Conservation (phyloP, 2,329 filamentous ascomycete species). For the Aureobasidium musti region DNA sequence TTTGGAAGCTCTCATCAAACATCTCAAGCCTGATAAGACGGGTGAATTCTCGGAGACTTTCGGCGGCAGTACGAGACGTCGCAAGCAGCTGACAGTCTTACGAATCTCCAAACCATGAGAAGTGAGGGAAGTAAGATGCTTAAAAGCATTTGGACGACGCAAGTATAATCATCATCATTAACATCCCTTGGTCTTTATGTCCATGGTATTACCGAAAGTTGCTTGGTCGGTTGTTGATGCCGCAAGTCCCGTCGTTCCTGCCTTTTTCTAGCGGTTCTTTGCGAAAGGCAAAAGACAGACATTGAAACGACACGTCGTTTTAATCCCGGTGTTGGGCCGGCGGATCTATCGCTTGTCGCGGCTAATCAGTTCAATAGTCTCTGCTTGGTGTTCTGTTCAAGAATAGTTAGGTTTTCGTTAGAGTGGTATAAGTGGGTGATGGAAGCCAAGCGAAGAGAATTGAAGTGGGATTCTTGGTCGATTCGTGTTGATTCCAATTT, state of each 20-base stretch:
- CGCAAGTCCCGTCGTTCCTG: not conserved
- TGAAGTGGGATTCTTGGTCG: not conserved
- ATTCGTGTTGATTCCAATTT: conserved; percentile 25
- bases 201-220: conserved; percentile 12
- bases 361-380: conserved; percentile 26
- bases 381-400: conserved; percentile 2
- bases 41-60: conserved; percentile 19
- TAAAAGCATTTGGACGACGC: too few relatives aligned
- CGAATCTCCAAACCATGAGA: not conserved
- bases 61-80: not conserved
- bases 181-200: not conserved
- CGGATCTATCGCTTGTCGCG: conserved; percentile 19
- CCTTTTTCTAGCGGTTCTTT: not conserved
- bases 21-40: conserved; percentile 8
- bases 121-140: too few relatives aligned
- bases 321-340: conserved; percentile 21
- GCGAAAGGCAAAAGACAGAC: conserved; percentile 4
- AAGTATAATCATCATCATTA: not conserved
- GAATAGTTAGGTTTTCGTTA: conserved; percentile 24
- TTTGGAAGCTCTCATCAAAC: not conserved
- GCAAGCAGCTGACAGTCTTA: not conserved
- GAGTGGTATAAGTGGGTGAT: conserved; percentile 23
- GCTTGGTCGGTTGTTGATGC: conserved; percentile 6
- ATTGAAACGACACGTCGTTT: not conserved
- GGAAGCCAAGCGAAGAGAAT: conserved; percentile 23